Evolutionary conservation across 169 alveolate genomes (phyloP), one percentile per base, ranked within the genome.

Genomic region (Fabrea salina): DNA sequence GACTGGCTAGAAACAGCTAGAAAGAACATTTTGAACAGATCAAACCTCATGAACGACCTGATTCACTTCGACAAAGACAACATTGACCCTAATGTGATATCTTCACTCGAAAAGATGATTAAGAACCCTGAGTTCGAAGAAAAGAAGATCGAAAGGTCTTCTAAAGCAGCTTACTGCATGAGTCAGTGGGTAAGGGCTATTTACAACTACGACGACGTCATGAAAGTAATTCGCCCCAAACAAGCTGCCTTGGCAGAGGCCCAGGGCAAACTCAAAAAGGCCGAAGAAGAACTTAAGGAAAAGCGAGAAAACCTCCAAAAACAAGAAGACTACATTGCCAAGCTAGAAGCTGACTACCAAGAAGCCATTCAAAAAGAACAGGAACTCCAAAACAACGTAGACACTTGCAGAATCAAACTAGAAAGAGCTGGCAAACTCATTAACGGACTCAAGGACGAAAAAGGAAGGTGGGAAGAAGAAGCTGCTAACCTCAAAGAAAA

Each of bases 121-220:
- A 16, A 16, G 3, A 39, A 79, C 33, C 75, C 61, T 41, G 85
- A 91, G 51, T 90, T 93, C 75, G 75, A 87, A 49, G 86, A 82
- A 2, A 79, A 83, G 8, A 83, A 59, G 50, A 87, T 89, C 13
- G 74, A 86, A 37, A 88, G 89, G 58, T 92, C 94, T 33, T 81
- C 87, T 41, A 67, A 59, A 43, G 97, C 95, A 8, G 94, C 92
- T 49, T 80, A 79, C 77, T 96, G 97, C 16, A 79, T 94, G 39
- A 90, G 94, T 77, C 71, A 72, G 77, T 94, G 97, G 97, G 89
- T 87, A 4, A 74, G 89, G 33, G 96, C 97, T 39, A 82, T 94
- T 70, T 88, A 83, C 80, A 89, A 91, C 53, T 94, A 88, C 82
- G 92, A 87, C 67, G 86, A 91, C n/a, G 95, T 94, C 27, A 91